Conservation (phyloP, 345 rosid species). For the Ailanthus altissimus region DNA sequence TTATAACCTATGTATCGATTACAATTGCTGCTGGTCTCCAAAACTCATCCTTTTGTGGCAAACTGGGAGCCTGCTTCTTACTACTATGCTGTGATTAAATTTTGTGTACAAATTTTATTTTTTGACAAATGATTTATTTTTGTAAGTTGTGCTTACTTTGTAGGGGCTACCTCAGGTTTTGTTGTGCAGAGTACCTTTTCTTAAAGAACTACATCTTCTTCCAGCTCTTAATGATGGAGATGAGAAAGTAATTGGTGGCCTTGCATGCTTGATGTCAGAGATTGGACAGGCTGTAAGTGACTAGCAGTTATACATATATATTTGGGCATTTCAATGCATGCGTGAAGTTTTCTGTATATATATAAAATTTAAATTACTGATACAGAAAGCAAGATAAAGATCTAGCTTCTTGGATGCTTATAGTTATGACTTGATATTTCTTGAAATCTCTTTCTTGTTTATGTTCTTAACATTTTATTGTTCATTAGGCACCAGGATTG, state of each 20-base stretch:
- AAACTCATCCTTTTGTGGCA: background rate
- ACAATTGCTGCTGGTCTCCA: background rate
- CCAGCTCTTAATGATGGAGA: slow-evolving; percentile 77
- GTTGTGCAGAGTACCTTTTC: slow-evolving; percentile 70
- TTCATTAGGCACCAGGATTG: slow-evolving; percentile 77
- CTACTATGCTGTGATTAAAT: slow-evolving; percentile 6
- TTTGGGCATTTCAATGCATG: background rate
- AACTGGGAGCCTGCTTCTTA: background rate
- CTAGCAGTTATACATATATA: background rate
- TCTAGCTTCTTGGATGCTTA: slow-evolving; percentile 20
- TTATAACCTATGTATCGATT: background rate
- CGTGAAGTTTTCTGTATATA: background rate
- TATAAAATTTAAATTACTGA: slow-evolving; percentile 9
- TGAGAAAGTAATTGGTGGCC: slow-evolving; percentile 76
- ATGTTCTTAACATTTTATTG: slow-evolving; percentile 20
- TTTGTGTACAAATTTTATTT: background rate
- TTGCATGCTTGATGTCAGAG: slow-evolving; percentile 87
- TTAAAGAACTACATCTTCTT: slow-evolving; percentile 73
- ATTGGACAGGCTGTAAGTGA: slow-evolving; percentile 93
- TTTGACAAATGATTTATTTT: slow-evolving; percentile 5
- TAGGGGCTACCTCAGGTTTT: slow-evolving; percentile 91
- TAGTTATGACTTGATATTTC: slow-evolving; percentile 13
- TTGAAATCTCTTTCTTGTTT: slow-evolving; percentile 12
- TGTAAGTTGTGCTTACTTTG: slow-evolving; percentile 29
- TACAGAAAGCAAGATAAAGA: slow-evolving; percentile 7